Percentiles rank a stretch among this genome's conserved stretches.
Conservation (phyloP, 805 yeast genomes). For the Zygoascus bituminiphila region DNA sequence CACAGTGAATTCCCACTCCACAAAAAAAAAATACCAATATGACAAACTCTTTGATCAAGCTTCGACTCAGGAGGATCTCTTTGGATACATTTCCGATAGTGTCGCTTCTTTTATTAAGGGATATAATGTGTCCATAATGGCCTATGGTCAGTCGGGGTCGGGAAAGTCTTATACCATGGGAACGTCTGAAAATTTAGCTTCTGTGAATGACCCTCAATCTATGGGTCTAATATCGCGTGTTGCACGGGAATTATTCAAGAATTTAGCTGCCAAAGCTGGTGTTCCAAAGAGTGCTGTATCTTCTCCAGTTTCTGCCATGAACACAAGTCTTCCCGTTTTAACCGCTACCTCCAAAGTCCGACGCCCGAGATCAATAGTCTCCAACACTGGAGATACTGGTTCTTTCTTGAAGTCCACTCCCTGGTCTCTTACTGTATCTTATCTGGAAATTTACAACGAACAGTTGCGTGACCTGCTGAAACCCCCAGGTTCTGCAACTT, state of each 20-base stretch:
- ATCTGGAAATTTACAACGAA: slow-evolving; percentile 65
- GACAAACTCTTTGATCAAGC: slow-evolving; percentile 17
- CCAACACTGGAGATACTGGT: neutral
- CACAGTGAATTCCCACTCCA: slow-evolving; percentile 3
- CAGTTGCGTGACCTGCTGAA: slow-evolving; percentile 51
- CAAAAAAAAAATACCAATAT: slow-evolving; percentile 14
- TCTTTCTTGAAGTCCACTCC: neutral
- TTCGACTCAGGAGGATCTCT: slow-evolving; percentile 18
- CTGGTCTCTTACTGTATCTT: slow-evolving; percentile 33
- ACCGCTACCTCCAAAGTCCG: neutral
- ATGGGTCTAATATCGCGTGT: slow-evolving; percentile 55
- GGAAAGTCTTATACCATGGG: slow-evolving; percentile 39
- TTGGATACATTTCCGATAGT: slow-evolving; percentile 9
- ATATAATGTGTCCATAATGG: slow-evolving; percentile 22
- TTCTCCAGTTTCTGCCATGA: neutral
- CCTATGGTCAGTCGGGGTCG: slow-evolving; percentile 31
- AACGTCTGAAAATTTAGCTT: slow-evolving; percentile 9
- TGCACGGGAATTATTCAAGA: slow-evolving; percentile 10
- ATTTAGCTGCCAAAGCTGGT: neutral
- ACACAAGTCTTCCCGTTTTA: neutral
- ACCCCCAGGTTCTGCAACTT: slow-evolving; percentile 2
- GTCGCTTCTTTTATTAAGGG: slow-evolving; percentile 16
- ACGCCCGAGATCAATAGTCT: neutral
- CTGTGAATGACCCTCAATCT: slow-evolving; percentile 36
- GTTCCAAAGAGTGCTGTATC: neutral